Evolutionary conservation across 371 early-diverging fungal species (phyloP), one percentile per base, ranked within the genome.

Genomic region (Edhazardia aedis): DNA sequence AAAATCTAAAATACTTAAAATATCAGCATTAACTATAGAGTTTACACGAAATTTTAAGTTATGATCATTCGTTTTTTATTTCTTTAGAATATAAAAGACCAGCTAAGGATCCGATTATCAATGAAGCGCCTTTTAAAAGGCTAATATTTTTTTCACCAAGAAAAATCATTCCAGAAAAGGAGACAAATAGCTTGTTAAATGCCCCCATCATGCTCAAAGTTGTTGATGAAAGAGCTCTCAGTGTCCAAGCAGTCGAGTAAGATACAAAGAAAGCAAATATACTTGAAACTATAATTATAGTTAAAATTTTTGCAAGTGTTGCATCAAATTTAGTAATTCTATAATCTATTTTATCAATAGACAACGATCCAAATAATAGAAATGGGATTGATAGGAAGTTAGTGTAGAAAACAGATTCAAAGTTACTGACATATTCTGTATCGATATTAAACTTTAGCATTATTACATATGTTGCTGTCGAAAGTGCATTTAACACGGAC

Each of bases 141-240:
- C 23, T 22, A 21, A 44, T 27, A 22, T 40, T 43, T 36, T 67
- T 56, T 14, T 63, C 58, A 19, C 67, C 38, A 9, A 61, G 51
- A 46, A 88, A 86, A 11, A 89, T 50, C 75, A 94, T 84, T 22
- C 92, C 92, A 44, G 84, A 80, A 27, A 86, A 70, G 2, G 94
- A 85, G 37, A 93, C 82, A 1, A 93, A 86, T 22, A 92, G 75
- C 67, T 96, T 94, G 73, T 96, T 96, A 28, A 93, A 75, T 0
- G 94, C 88, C 16, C 93, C 94, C n/a, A 87, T 83, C 92, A 96
- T 92, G 42, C 83, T 70, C 68, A 88, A 85, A 0, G 93, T 90
- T 2, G 98, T 96, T 1, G 91, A 85, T 0, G 80, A 78, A 9
- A 92, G 85, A 2, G 82, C 80, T 48, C 89, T 80, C 21, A 94